A percentile compares a stretch with the other conserved stretches of the same genome.
Evolutionary conservation across 441 rosid species (phyloP).

Genomic region (Dalechampia spathulata): DNA sequence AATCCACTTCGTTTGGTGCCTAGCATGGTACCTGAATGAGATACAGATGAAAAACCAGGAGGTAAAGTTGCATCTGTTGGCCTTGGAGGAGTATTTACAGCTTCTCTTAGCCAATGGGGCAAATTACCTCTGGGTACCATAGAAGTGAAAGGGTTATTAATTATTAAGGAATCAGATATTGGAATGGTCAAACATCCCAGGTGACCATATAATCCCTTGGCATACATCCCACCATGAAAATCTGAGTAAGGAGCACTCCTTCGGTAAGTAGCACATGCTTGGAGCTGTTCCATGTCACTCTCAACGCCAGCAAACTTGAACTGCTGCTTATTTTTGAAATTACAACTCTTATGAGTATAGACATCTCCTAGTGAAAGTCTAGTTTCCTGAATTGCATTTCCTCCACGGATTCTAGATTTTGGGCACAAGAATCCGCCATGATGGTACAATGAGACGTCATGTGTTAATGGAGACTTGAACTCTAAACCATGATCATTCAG

Average conservation of each 20-base stretch:
- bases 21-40: slow-evolving; percentile 12
- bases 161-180: slow-evolving; percentile 11
- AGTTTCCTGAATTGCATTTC: slow-evolving; percentile 27
- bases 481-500: slow-evolving; percentile 19
- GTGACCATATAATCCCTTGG: slow-evolving; percentile 12
- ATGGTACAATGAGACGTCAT: slow-evolving; percentile 13
- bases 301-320: slow-evolving; percentile 6
- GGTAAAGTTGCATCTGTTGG: slow-evolving; percentile 15
- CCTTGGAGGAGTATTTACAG: slow-evolving; percentile 24
- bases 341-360: slow-evolving; percentile 19
- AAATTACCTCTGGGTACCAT: slow-evolving; percentile 19
- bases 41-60: slow-evolving; percentile 10
- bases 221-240: slow-evolving; percentile 15
- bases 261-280: slow-evolving; percentile 9
- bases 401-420: slow-evolving; percentile 14
- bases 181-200: slow-evolving; percentile 11
- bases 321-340: slow-evolving; percentile 16
- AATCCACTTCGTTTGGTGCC: slow-evolving; percentile 4
- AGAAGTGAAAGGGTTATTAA: slow-evolving; percentile 9
- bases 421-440: slow-evolving; percentile 13
- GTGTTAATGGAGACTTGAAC: slow-evolving; percentile 16
- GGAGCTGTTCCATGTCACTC: slow-evolving; percentile 20
- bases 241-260: slow-evolving; percentile 17
- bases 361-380: slow-evolving; percentile 32
- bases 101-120: slow-evolving; percentile 44